phyloP scores from a whole-genome alignment of 148 eudicot genomes.

The Agrostemma githago region DNA sequence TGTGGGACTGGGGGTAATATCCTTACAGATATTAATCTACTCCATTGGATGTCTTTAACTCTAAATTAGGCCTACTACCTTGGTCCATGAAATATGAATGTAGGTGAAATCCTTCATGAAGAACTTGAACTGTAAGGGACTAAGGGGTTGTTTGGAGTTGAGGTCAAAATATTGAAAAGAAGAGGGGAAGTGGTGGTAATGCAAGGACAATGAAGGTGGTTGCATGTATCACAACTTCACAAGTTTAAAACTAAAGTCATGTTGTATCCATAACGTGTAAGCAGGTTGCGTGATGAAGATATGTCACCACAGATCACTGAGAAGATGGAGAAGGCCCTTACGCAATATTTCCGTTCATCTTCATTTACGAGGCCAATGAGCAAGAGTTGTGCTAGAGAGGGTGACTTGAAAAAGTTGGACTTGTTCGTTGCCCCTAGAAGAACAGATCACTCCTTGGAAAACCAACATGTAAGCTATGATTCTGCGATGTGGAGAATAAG shows the following conservation, averaged over 20 bases:
- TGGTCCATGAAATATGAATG: neutral
- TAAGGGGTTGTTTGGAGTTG: neutral
- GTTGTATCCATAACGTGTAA: constrained; percentile 8
- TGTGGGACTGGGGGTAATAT: neutral
- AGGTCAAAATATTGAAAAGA: neutral
- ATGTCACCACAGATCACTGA: constrained; percentile 36
- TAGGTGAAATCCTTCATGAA: neutral
- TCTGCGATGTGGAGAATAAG: constrained; percentile 56
- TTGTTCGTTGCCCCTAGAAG: constrained; percentile 57
- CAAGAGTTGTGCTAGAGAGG: constrained; percentile 23
- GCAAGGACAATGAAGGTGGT: neutral
- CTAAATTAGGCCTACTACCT: neutral
- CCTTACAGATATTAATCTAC: neutral
- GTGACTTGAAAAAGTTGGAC: constrained; percentile 31
- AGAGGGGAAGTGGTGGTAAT: neutral
- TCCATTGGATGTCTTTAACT: neutral
- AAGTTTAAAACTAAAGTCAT: neutral
- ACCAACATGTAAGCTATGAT: constrained; percentile 51
- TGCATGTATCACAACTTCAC: neutral
- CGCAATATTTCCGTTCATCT: constrained; percentile 55
- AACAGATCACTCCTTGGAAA: constrained; percentile 38
- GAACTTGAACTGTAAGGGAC: neutral
- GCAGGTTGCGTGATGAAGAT: constrained; percentile 67
- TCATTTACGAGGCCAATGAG: constrained; percentile 43
- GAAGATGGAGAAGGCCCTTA: constrained; percentile 51